Percentiles rank a stretch among this genome's conserved stretches.
Conservation (phyloP, 768 basidiomycete genomes). For the Leccinum pellstonianum region DNA sequence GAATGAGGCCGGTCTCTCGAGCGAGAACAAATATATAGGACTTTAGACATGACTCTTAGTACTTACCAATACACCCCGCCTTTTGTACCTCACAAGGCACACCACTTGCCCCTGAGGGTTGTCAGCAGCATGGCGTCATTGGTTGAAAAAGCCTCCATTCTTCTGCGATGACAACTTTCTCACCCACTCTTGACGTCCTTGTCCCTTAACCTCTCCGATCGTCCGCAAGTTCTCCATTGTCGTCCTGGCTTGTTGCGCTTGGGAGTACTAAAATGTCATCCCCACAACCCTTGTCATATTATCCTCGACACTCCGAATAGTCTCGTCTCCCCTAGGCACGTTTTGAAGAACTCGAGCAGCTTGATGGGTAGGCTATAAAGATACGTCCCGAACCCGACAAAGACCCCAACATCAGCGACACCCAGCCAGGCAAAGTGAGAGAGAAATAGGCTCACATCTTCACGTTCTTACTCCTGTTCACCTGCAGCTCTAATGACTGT, state of each 20-base stretch:
- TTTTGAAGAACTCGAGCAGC: conserved; percentile 34
- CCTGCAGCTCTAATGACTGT: too few relatives aligned
- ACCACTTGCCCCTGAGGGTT: too few relatives aligned
- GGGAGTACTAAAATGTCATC: conserved; percentile 14
- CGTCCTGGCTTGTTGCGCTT: conserved; percentile 12
- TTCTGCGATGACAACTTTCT: too few relatives aligned
- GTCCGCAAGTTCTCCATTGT: conserved; percentile 26
- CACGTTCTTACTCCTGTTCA: conserved; percentile 16
- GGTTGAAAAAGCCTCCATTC: too few relatives aligned
- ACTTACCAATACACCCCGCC: too few relatives aligned
- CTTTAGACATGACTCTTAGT: too few relatives aligned
- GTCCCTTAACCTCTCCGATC: conserved; percentile 17
- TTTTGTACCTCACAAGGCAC: too few relatives aligned
- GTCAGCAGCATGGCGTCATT: too few relatives aligned
- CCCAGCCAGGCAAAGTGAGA: too few relatives aligned
- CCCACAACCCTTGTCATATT: conserved; percentile 13
- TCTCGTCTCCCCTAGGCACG: conserved; percentile 18
- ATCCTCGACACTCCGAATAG: neutral
- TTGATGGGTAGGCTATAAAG: conserved; percentile 35
- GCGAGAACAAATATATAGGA: too few relatives aligned
- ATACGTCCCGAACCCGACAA: neutral
- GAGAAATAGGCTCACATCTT: conserved; percentile 31
- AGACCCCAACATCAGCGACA: neutral
- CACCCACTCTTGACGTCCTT: too few relatives aligned
- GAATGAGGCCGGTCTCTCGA: too few relatives aligned